These are phyloP conservation scores for Mycena chlorophos DNA, from an alignment of 768 basidiomycete genomes.

Conservation along the genomic window DNA sequence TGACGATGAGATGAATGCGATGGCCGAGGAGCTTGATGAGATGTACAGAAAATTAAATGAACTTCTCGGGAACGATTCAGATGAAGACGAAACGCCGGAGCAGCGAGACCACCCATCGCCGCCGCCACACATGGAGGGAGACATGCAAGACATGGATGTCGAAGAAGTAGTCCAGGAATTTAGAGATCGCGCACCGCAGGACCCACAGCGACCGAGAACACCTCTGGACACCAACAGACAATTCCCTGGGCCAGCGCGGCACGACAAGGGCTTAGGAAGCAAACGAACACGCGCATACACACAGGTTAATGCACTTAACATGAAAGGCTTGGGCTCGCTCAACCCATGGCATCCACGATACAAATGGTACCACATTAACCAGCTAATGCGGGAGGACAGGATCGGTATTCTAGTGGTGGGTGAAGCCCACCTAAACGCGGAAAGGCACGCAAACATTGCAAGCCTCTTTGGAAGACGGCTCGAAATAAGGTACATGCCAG, in stretches of 20 bases:
- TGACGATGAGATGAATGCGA: no score
- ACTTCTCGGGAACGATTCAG: no score
- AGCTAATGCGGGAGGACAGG: conserved; percentile 24
- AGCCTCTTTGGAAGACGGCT: conserved; percentile 13
- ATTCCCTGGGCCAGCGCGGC: background rate
- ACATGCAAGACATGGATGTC: no score
- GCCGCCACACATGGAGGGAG: no score
- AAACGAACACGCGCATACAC: conserved; percentile 5
- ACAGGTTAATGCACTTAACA: background rate
- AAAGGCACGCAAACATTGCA: conserved; percentile 8
- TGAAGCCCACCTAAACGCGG: conserved; percentile 33
- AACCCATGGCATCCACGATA: background rate
- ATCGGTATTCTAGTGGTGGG: conserved; percentile 31
- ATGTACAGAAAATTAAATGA: no score
- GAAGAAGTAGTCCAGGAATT: no score
- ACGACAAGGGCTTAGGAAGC: background rate
- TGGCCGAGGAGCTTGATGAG: no score
- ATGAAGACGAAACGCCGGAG: no score
- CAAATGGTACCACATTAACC: conserved; percentile 8
- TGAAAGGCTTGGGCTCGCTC: background rate
- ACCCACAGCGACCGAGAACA: no score
- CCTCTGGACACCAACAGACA: background rate
- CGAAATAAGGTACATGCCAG: conserved; percentile 19
- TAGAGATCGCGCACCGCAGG: no score
- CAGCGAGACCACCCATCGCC: no score